These are phyloP conservation scores for Dianthus caryophyllus DNA, from an alignment of 148 eudicot genomes.

Conservation along the genomic window DNA sequence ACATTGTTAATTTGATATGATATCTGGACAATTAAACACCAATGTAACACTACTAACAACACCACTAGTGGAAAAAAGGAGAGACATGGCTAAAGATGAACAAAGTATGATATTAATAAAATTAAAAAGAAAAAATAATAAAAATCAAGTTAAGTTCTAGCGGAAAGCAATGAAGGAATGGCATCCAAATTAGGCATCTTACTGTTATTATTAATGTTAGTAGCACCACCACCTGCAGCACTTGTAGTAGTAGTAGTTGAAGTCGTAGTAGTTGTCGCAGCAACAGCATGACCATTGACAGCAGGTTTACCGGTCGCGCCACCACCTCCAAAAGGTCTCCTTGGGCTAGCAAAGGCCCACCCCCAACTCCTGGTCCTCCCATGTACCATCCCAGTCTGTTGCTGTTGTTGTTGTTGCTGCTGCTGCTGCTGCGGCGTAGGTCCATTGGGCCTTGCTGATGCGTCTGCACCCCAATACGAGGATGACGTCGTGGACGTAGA, in stretches of 20 bases:
- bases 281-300: too few relatives aligned
- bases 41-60: not conserved
- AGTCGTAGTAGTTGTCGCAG: too few relatives aligned
- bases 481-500: slow-evolving; percentile 44
- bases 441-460: slow-evolving; percentile 6
- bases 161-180: slow-evolving; percentile 73
- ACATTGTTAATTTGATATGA: not conserved
- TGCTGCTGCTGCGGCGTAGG: slow-evolving; percentile 7
- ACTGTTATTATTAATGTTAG: slow-evolving; percentile 2
- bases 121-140: too few relatives aligned
- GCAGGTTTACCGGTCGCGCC: slow-evolving; percentile 21
- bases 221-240: too few relatives aligned
- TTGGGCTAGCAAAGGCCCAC: slow-evolving; percentile 88
- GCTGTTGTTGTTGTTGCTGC: too few relatives aligned
- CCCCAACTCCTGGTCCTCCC: slow-evolving; percentile 73
- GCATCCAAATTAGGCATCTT: slow-evolving; percentile 48
- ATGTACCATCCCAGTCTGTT: slow-evolving; percentile 23
- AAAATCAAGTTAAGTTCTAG: slow-evolving; percentile 31
- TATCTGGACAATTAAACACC: not conserved
- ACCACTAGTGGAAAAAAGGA: not conserved
- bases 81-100: not conserved
- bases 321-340: slow-evolving; percentile 44
- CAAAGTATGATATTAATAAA: slow-evolving; percentile 1
- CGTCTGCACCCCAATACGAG: slow-evolving; percentile 33
- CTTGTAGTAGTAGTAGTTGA: too few relatives aligned